Percentiles rank a stretch among this genome's conserved stretches.
Evolutionary conservation across 768 basidiomycete species (phyloP).

Genomic region (Agaricus subrufescens): DNA sequence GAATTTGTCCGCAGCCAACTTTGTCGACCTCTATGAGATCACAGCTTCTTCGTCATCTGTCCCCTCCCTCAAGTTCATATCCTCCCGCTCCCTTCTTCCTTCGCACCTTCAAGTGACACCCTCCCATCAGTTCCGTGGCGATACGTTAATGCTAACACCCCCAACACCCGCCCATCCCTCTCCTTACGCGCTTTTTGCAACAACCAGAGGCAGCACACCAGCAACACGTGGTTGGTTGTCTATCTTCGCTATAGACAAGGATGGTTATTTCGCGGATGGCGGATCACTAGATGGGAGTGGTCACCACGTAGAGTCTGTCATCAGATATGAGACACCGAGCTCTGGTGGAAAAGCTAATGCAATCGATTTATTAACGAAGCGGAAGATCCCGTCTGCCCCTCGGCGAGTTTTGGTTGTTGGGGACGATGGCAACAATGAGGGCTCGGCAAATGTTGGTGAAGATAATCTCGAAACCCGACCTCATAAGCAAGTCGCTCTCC

Average conservation of each 20-base stretch:
- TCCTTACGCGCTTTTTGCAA: constrained; percentile 39
- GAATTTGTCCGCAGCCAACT: constrained; percentile 30
- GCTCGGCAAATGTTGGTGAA: constrained; percentile 6
- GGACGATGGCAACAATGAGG: neutral
- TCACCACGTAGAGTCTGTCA: constrained; percentile 17
- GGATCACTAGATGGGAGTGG: constrained; percentile 2
- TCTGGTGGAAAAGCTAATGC: constrained; percentile 51
- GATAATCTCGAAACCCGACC: constrained; percentile 9
- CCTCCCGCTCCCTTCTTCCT: constrained; percentile 31
- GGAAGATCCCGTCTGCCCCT: neutral
- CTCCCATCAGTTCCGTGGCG: constrained; percentile 32
- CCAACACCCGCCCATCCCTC: constrained; percentile 28
- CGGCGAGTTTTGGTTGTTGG: neutral
- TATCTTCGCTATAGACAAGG: constrained; percentile 34
- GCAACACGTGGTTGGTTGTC: constrained; percentile 37
- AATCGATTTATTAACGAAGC: constrained; percentile 36
- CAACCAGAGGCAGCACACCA: constrained; percentile 39
- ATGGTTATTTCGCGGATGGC: constrained; percentile 27
- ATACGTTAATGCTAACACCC: constrained; percentile 40
- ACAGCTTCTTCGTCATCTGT: constrained; percentile 5
- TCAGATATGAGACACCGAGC: constrained; percentile 40
- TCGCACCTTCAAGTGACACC: constrained; percentile 3
- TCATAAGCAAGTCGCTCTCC: neutral
- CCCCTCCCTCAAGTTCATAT: constrained; percentile 22
- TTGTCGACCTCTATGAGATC: constrained; percentile 40